Percentiles rank a stretch among this genome's conserved stretches.
These are phyloP conservation scores for Trypanosoma brucei DNA, from an alignment of 208 protist genomes.

Conservation along the genomic window DNA sequence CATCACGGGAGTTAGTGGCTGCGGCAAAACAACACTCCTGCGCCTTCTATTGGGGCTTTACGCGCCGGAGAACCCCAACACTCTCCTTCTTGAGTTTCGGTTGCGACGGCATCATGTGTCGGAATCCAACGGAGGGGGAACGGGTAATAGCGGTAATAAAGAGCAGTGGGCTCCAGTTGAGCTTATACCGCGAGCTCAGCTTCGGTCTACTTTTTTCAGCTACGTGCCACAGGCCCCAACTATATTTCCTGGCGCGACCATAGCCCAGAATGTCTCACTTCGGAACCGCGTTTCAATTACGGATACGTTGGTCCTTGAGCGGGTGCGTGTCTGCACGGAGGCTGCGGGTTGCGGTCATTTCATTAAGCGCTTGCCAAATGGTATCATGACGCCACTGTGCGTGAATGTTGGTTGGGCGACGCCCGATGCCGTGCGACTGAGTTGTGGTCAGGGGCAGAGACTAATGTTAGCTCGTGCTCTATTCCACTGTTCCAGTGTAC, in stretches of 20 bases:
- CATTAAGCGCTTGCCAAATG: constrained; percentile 55
- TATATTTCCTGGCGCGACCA: constrained; percentile 61
- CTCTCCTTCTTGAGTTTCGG: constrained; percentile 5
- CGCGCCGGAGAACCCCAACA: constrained; percentile 13
- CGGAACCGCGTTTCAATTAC: constrained; percentile 43
- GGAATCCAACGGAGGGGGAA: background rate
- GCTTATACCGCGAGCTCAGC: constrained; percentile 29
- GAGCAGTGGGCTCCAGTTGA: constrained; percentile 23
- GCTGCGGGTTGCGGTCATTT: constrained; percentile 49
- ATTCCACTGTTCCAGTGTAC: constrained; percentile 48
- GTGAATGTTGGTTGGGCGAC: constrained; percentile 21
- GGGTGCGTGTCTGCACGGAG: constrained; percentile 34
- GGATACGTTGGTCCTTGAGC: constrained; percentile 29
- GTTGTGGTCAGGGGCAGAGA: constrained; percentile 63
- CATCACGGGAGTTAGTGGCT: constrained; percentile 54
- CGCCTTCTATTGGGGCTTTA: constrained; percentile 66
- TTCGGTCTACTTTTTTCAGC: constrained; percentile 55
- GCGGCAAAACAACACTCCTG: constrained; percentile 77
- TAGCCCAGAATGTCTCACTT: constrained; percentile 82
- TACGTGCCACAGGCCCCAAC: constrained; percentile 68
- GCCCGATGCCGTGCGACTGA: constrained; percentile 47
- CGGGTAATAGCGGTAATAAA: background rate
- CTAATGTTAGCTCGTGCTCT: constrained; percentile 78
- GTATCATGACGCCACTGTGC: constrained; percentile 49
- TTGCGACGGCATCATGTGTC: background rate